phyloP scores from a whole-genome alignment of 2,329 filamentous ascomycete genomes.

The Didymella arachidicola region DNA sequence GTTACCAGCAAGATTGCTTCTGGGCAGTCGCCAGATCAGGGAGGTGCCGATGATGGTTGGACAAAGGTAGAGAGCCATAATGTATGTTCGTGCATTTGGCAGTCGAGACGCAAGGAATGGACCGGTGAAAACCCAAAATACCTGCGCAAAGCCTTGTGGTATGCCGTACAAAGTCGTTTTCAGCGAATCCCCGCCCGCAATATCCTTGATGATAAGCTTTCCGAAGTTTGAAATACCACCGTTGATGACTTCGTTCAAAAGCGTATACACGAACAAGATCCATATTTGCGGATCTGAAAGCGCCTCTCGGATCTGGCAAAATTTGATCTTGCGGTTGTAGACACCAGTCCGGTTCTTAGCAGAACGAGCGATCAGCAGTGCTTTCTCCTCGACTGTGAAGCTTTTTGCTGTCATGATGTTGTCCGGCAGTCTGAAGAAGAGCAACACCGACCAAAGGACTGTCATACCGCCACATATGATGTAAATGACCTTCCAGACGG shows the following conservation, averaged over 20 bases:
- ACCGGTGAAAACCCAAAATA: slow-evolving; percentile 62
- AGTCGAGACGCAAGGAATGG: slow-evolving; percentile 62
- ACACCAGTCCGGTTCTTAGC: slow-evolving; percentile 53
- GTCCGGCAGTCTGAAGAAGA: slow-evolving; percentile 53
- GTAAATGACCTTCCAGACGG: slow-evolving; percentile 57
- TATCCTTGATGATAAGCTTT: slow-evolving; percentile 63
- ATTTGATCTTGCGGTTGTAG: slow-evolving; percentile 58
- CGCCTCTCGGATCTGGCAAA: slow-evolving; percentile 59
- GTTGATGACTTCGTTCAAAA: slow-evolving; percentile 63
- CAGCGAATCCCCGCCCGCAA: slow-evolving; percentile 53
- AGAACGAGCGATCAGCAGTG: slow-evolving; percentile 53
- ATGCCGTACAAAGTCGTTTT: slow-evolving; percentile 63
- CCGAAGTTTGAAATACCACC: slow-evolving; percentile 64
- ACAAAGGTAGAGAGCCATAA: slow-evolving; percentile 62
- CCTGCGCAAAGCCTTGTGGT: slow-evolving; percentile 62
- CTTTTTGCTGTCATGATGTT: slow-evolving; percentile 54
- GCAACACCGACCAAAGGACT: slow-evolving; percentile 54
- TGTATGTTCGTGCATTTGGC: slow-evolving; percentile 59
- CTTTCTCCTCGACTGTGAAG: slow-evolving; percentile 56
- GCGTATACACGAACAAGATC: slow-evolving; percentile 55
- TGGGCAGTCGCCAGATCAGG: slow-evolving; percentile 61
- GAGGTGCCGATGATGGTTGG: slow-evolving; percentile 61
- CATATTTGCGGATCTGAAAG: slow-evolving; percentile 56
- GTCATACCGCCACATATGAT: slow-evolving; percentile 57
- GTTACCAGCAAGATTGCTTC: slow-evolving; percentile 54